Evolutionary conservation across 129 eudicot genomes (phyloP).

Genomic region (Calendula officinalis): DNA sequence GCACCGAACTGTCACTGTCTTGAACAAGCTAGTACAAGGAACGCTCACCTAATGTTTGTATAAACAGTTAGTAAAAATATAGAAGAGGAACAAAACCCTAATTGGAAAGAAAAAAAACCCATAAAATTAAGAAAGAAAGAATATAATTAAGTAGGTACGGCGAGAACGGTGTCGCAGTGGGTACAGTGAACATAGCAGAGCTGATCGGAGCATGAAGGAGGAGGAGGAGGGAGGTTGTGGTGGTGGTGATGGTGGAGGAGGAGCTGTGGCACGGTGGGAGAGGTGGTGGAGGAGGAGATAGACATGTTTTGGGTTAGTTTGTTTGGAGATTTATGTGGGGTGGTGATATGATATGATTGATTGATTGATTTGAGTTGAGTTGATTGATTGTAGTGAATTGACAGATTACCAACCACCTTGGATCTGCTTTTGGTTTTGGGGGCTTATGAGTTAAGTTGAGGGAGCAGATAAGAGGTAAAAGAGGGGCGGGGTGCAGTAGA

Average conservation of each 20-base stretch:
- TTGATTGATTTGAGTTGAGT: slow-evolving; percentile 39
- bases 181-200: slow-evolving; percentile 66
- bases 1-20: slow-evolving; percentile 77
- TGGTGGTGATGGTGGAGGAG: slow-evolving; percentile 35
- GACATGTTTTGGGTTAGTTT: slow-evolving; percentile 34
- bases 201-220: slow-evolving; percentile 51
- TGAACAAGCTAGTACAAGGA: slow-evolving; percentile 76
- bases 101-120: background rate
- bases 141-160: too few relatives aligned
- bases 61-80: background rate
- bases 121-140: background rate
- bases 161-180: slow-evolving; percentile 64
- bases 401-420: slow-evolving; percentile 54
- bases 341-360: slow-evolving; percentile 51
- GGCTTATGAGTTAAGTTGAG: slow-evolving; percentile 30
- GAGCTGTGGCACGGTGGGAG: slow-evolving; percentile 47
- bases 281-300: slow-evolving; percentile 37
- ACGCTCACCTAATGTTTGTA: slow-evolving; percentile 57
- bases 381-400: slow-evolving; percentile 47
- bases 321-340: slow-evolving; percentile 24
- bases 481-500: slow-evolving; percentile 30
- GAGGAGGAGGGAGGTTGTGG: slow-evolving; percentile 33
- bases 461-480: slow-evolving; percentile 33
- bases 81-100: slow-evolving; percentile 29
- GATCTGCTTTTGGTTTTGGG: slow-evolving; percentile 50